Evolutionary conservation across 2,329 filamentous ascomycete species (phyloP).

Genomic region (Aureobasidium pullulans): DNA sequence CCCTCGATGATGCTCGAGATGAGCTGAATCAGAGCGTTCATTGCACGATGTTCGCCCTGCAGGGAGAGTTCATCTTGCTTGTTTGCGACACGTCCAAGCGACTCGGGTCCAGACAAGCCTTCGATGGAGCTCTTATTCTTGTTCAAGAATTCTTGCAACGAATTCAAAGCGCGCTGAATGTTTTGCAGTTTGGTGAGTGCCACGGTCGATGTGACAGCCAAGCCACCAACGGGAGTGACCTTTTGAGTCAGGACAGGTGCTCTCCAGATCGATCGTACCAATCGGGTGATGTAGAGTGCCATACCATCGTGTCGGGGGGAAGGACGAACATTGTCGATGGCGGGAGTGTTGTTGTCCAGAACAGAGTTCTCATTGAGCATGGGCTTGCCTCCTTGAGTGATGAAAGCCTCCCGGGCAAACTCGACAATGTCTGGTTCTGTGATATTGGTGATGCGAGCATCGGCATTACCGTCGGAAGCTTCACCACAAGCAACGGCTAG

Average conservation of each 20-base stretch:
- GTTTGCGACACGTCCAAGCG: constrained; percentile 67
- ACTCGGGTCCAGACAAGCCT: constrained; percentile 83
- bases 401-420: constrained; percentile 76
- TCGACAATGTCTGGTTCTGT: constrained; percentile 82
- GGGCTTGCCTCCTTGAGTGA: constrained; percentile 85
- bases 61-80: constrained; percentile 87
- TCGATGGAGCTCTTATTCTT: constrained; percentile 89
- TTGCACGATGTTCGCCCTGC: constrained; percentile 87
- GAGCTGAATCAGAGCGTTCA: constrained; percentile 77
- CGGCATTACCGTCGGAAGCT: constrained; percentile 68
- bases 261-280: constrained; percentile 88
- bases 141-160: constrained; percentile 73
- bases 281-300: constrained; percentile 75
- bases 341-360: constrained; percentile 52
- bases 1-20: constrained; percentile 91
- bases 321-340: constrained; percentile 74
- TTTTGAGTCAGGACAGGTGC: constrained; percentile 59
- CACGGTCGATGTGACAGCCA: constrained; percentile 61
- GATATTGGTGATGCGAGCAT: constrained; percentile 60
- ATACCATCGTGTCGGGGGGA: constrained; percentile 87
- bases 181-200: constrained; percentile 59
- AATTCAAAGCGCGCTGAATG: constrained; percentile 73
- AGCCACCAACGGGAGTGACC: constrained; percentile 49
- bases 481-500: constrained; percentile 93
- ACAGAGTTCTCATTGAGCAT: constrained; percentile 71